A percentile compares a stretch with the other conserved stretches of the same genome.
Evolutionary conservation across 1,284 basidiomycete species (phyloP).

Genomic region (Ganoderma resinaceum): DNA sequence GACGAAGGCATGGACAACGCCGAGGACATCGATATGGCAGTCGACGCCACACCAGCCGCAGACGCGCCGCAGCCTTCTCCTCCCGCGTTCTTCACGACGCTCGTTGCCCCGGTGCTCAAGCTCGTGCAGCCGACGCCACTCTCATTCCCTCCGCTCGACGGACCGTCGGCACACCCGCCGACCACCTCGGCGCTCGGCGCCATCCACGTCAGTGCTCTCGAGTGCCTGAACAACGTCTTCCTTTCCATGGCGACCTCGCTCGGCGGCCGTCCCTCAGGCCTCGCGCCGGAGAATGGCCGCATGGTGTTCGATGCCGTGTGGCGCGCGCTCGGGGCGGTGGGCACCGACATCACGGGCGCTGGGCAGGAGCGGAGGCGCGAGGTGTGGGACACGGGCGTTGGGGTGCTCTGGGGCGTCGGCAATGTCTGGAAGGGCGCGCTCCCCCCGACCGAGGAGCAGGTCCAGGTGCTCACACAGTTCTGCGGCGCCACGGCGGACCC

Average conservation of each 20-base stretch:
- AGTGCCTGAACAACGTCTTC: constrained; percentile 92
- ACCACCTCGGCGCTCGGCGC: constrained; percentile 84
- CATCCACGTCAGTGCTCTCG: constrained; percentile 85
- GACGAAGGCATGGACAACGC: constrained; percentile 47
- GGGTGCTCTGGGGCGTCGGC: constrained; percentile 83
- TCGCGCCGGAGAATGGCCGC: constrained; percentile 57
- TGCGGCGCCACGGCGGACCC: constrained; percentile 63
- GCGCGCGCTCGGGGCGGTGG: constrained; percentile 62
- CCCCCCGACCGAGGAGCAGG: constrained; percentile 66
- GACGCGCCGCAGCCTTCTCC: constrained; percentile 25
- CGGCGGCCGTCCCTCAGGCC: constrained; percentile 39
- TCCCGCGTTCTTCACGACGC: constrained; percentile 51
- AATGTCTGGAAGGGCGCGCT: constrained; percentile 68
- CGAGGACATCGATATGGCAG: constrained; percentile 43
- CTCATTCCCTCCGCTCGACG: constrained; percentile 80
- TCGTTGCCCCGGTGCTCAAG: constrained; percentile 67
- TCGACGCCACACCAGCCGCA: constrained; percentile 36
- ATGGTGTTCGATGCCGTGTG: constrained; percentile 69
- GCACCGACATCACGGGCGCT: constrained; percentile 57
- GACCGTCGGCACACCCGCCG: constrained; percentile 79
- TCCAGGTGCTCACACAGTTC: constrained; percentile 71
- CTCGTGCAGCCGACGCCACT: constrained; percentile 77
- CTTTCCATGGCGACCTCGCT: constrained; percentile 65
- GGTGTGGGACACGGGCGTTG: constrained; percentile 76
- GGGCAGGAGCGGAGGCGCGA: constrained; percentile 73